Evolutionary conservation across 352 stramenopile genomes (phyloP).

Genomic region (Phytopythium aichiense): DNA sequence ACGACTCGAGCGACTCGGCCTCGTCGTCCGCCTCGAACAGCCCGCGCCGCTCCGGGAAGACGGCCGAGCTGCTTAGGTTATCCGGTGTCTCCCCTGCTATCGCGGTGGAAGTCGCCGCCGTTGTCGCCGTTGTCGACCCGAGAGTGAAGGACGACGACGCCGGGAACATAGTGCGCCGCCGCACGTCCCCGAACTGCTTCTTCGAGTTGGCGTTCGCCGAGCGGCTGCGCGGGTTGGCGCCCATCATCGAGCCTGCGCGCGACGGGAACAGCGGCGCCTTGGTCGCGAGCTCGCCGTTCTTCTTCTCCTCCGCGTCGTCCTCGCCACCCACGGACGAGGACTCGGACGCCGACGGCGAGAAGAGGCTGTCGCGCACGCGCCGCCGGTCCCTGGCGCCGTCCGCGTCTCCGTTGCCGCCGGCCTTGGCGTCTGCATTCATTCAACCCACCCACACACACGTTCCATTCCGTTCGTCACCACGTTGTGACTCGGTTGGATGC

Average conservation of each 20-base stretch:
- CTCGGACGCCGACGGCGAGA: conserved; percentile 11
- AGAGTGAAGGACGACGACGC: conserved; percentile 19
- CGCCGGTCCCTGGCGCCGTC: neutral
- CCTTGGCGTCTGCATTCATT: neutral
- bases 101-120: conserved; percentile 5
- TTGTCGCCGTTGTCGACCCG: conserved; percentile 5
- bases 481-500: neutral
- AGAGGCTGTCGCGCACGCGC: conserved; percentile 9
- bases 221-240: conserved; percentile 13
- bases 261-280: conserved; percentile 10
- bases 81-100: neutral
- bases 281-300: neutral
- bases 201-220: conserved; percentile 23
- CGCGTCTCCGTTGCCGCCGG: conserved; percentile 1
- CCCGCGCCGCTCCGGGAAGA: conserved; percentile 40
- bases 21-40: conserved; percentile 80
- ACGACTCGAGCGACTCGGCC: conserved; percentile 61
- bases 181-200: conserved; percentile 15
- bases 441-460: neutral
- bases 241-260: conserved; percentile 1
- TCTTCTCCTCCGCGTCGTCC: neutral
- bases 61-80: conserved; percentile 7
- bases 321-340: conserved; percentile 8
- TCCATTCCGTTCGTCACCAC: neutral
- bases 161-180: conserved; percentile 43